phyloP scores from a whole-genome alignment of 768 basidiomycete genomes.

The Hypholoma sublateritium region DNA sequence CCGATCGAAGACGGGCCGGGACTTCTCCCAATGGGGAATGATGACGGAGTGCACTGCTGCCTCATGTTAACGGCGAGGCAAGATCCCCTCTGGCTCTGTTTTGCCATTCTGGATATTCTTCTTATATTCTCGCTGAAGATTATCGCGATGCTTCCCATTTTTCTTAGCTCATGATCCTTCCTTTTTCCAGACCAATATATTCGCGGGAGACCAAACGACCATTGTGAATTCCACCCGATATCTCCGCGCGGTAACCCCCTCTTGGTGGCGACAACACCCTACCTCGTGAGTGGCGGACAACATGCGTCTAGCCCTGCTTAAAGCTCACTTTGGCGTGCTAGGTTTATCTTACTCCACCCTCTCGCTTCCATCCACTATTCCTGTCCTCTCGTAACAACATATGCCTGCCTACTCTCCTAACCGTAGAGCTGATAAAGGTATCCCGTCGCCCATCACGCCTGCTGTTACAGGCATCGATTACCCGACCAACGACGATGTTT shows the following conservation, averaged over 20 bases:
- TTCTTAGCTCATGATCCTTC: conserved; percentile 23
- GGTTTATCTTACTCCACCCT: conserved; percentile 19
- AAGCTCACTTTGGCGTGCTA: conserved; percentile 22
- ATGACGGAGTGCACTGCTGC: conserved; percentile 18
- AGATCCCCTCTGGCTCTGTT: conserved; percentile 16
- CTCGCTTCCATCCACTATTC: conserved; percentile 14
- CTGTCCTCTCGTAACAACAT: conserved; percentile 6
- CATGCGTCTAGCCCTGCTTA: conserved; percentile 26
- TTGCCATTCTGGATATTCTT: conserved; percentile 25
- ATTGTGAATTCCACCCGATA: conserved; percentile 23
- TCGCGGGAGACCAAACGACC: conserved; percentile 19
- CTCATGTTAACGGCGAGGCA: conserved; percentile 47
- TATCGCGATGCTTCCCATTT: conserved; percentile 26
- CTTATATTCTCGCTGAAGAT: conserved; percentile 26
- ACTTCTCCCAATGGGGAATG: conserved; percentile 12
- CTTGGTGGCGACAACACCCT: conserved; percentile 24
- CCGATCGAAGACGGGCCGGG: conserved; percentile 12
- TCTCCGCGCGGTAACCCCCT: conserved; percentile 32
- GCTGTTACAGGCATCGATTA: conserved; percentile 50
- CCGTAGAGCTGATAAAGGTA: conserved; percentile 30
- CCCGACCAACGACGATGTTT: conserved; percentile 39
- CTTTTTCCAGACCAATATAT: conserved; percentile 16
- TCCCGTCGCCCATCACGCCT: conserved; percentile 40
- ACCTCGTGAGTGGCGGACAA: conserved; percentile 45
- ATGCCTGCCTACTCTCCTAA: conserved; percentile 27